Evolutionary conservation across 164 flowering plant genomes (phyloP).

Genomic region (Cinnamomum micranthum): DNA sequence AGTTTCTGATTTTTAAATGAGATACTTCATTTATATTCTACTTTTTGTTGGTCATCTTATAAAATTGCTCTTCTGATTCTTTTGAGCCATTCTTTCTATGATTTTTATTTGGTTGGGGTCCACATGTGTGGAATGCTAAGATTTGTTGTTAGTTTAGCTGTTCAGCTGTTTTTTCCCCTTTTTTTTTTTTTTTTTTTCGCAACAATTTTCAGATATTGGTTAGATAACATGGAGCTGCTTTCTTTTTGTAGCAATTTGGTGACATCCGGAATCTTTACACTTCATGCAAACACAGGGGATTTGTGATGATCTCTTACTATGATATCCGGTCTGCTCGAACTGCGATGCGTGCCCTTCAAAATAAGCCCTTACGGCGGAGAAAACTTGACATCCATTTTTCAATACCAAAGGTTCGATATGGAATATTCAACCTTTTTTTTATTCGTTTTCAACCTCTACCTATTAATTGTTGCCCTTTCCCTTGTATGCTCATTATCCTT

Average conservation of each 20-base stretch:
- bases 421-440: not conserved
- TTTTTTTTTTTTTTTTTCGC: not conserved
- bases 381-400: conserved; percentile 99
- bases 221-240: conserved; percentile 4
- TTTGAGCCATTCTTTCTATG: no score
- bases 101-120: no score
- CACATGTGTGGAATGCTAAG: no score
- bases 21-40: no score
- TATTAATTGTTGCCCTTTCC: not conserved
- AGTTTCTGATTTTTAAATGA: no score
- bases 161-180: not conserved
- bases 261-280: conserved; percentile 92
- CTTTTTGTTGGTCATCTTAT: no score
- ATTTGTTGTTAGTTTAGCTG: no score
- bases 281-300: conserved; percentile 97
- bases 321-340: conserved; percentile 95
- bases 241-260: conserved; percentile 82
- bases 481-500: not conserved
- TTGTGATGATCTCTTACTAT: conserved; percentile 98
- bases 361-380: conserved; percentile 88
- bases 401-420: conserved; percentile 75
- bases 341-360: conserved; percentile 94
- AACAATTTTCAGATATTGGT: not conserved
- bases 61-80: no score
- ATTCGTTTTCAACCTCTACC: not conserved